Base-by-base conservation (phyloP, 2,329 filamentous ascomycete genomes). In the Trichoderma gracile region DNA sequence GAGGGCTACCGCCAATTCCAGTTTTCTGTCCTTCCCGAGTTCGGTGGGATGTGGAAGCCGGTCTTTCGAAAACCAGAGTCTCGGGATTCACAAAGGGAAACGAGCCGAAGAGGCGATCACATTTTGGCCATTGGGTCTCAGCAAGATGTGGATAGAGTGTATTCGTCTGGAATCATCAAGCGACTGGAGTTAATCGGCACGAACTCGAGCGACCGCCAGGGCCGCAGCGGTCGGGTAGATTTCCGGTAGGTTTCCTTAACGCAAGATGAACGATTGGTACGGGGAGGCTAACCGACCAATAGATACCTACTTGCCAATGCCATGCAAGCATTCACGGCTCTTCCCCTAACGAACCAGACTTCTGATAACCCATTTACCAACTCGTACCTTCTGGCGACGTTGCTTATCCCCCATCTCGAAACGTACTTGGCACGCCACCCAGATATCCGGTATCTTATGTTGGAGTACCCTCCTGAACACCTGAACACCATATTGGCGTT, bases 101-200 rank as follows among this genome's bases (percentile, higher is more conserved):
- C 77, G 30, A 74, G 73, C 14, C 75, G 78, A 40, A 79, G 77
- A 43, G 74, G 86, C 14, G 84, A 88, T 68, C 79, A 87, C 55
- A 85, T 89, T 3, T 72, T 89, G 14, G 86, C 86, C 2, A 76
- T 89, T 21, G 86, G 86, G 3, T 80, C 81, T 4, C 84, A 89
- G 67, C 77, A 78, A 25, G 81, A 80, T 2, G 84, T 88, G 1
- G 79, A 78, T 33, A 81, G 78, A 66, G 78, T 80, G 1, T 83
- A 85, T 55, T 75, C 81, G 6, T 75, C 78, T 2, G 74, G 78
- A 6, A 77, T 88, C 9, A 79, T 78, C 3, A 78, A 80, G 0
- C 81, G 81, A 62, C 71, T 89, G 12, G 85, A 88, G 68, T 82
- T 79, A 61, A 74, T 88, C 4, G 86, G 85, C 0, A 78, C 74